Evolutionary conservation across 306 rosid genomes (phyloP).

Genomic region (Medicago truncatula): DNA sequence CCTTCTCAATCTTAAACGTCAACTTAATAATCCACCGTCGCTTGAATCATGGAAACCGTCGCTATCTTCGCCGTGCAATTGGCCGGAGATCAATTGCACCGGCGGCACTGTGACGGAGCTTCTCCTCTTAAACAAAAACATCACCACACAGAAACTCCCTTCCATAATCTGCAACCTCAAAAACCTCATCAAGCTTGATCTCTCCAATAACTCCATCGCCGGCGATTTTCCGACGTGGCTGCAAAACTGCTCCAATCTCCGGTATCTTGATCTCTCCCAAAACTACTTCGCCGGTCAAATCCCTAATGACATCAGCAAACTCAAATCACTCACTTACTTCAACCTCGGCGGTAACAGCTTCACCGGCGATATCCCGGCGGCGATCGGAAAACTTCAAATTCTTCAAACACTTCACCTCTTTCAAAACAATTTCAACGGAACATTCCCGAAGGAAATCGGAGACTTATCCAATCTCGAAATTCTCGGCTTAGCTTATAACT

Average conservation of each 20-base stretch:
- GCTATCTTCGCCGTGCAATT: slow-evolving; percentile 67
- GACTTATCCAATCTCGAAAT: slow-evolving; percentile 62
- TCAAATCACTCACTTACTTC: slow-evolving; percentile 51
- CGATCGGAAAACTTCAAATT: slow-evolving; percentile 54
- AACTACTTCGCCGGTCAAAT: slow-evolving; percentile 64
- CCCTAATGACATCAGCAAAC: slow-evolving; percentile 58
- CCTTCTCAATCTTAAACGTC: slow-evolving; percentile 58
- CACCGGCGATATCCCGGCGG: slow-evolving; percentile 65
- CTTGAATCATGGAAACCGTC: slow-evolving; percentile 66
- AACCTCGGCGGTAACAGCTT: slow-evolving; percentile 70
- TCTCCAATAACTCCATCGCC: slow-evolving; percentile 63
- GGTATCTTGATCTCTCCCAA: slow-evolving; percentile 61
- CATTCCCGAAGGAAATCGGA: slow-evolving; percentile 68
- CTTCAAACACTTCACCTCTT: slow-evolving; percentile 44
- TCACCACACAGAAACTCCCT: slow-evolving; percentile 51
- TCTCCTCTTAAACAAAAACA: slow-evolving; percentile 43
- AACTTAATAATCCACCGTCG: slow-evolving; percentile 68
- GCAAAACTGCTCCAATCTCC: slow-evolving; percentile 75
- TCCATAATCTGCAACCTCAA: slow-evolving; percentile 60
- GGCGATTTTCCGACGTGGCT: slow-evolving; percentile 69
- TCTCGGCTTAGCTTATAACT: slow-evolving; percentile 51
- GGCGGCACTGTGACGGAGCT: slow-evolving; percentile 52
- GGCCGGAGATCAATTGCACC: slow-evolving; percentile 68
- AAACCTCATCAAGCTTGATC: slow-evolving; percentile 54
- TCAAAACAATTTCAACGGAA: slow-evolving; percentile 61